These are phyloP conservation scores for Ormosia semicastrata DNA, from an alignment of 306 rosid species.

Conservation along the genomic window DNA sequence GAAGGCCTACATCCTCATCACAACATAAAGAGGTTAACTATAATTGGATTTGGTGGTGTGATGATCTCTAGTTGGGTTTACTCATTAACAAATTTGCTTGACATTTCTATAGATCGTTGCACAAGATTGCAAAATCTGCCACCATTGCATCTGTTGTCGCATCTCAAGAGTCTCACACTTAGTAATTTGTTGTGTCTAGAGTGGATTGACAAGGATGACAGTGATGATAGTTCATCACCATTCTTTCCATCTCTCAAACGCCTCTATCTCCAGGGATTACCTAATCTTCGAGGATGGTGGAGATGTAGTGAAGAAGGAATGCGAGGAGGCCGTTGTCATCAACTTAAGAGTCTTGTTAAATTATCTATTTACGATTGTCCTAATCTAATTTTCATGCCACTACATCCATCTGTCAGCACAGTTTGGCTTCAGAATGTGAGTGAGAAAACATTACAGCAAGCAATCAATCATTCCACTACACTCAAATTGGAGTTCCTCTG, in stretches of 20 bases:
- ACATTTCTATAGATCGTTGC: accelerated
- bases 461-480: background rate
- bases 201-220: background rate
- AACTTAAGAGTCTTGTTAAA: background rate
- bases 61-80: background rate
- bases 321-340: background rate
- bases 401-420: too few species aligned
- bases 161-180: background rate
- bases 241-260: background rate
- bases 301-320: background rate
- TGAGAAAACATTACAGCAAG: background rate
- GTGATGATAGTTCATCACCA: background rate
- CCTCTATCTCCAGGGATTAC: accelerated
- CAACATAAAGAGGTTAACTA: accelerated
- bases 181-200: background rate
- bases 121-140: background rate
- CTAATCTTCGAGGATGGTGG: background rate
- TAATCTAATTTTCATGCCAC: background rate
- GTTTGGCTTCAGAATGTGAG: background rate
- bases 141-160: background rate
- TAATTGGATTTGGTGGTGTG: background rate
- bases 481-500: too few species aligned
- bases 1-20: background rate
- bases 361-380: accelerated
- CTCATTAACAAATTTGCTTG: background rate